Conservation (phyloP, 1,139 yeast species). For the Nematodospora anomalae region DNA sequence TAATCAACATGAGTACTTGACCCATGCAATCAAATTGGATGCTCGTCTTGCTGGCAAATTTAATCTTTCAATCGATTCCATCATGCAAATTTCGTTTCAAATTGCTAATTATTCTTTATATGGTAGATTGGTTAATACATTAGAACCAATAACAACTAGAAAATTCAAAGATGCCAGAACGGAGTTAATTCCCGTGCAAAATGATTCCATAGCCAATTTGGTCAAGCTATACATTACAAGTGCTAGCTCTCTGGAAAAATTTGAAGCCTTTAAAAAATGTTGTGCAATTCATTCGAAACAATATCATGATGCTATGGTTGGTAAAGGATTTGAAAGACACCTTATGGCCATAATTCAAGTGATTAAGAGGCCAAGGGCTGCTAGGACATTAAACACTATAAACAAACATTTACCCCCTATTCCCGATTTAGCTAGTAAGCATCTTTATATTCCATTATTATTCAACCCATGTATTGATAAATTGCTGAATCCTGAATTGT, state of each 20-base stretch:
- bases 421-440: conserved; percentile 20
- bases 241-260: conserved; percentile 46
- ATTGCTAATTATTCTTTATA: conserved; percentile 71
- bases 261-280: conserved; percentile 52
- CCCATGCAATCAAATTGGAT: conserved; percentile 41
- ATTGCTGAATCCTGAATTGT: conserved; percentile 43
- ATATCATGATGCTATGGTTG: conserved; percentile 54
- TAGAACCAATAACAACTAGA: conserved; percentile 75
- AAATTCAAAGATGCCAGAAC: conserved; percentile 67
- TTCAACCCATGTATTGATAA: conserved; percentile 56
- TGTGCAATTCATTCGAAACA: conserved; percentile 52
- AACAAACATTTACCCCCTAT: conserved; percentile 33
- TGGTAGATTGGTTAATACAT: conserved; percentile 64
- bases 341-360: conserved; percentile 59
- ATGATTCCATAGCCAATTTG: conserved; percentile 49
- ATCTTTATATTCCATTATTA: conserved; percentile 48
- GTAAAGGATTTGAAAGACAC: conserved; percentile 72
- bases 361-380: conserved; percentile 30
- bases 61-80: conserved; percentile 61
- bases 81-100: conserved; percentile 67
- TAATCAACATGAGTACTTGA: conserved; percentile 64
- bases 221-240: conserved; percentile 63
- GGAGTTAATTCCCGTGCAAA: conserved; percentile 65
- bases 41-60: conserved; percentile 50
- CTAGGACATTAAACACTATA: conserved; percentile 43